Conservation (phyloP, 345 rosid genomes). For the Cardamine resedifolia region DNA sequence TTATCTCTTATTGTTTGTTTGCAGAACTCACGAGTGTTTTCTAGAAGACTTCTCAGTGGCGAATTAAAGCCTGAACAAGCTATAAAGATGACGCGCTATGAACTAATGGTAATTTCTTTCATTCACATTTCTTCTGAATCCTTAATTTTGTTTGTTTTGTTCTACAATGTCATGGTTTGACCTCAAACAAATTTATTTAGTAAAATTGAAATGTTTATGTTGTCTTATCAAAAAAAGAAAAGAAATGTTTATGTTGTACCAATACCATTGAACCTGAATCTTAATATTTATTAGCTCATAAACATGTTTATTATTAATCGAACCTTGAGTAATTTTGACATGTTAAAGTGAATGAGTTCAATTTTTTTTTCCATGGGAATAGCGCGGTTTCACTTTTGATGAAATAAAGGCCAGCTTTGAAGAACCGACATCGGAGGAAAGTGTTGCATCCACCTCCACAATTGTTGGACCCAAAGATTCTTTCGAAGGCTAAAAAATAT, state of each 20-base stretch:
- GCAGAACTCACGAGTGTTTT: slow-evolving; percentile 50
- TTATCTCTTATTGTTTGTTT: slow-evolving; percentile 2
- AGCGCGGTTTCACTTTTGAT: slow-evolving; percentile 9
- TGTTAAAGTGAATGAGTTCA: neutral
- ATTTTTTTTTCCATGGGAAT: neutral
- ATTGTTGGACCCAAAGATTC: neutral
- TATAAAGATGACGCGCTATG: neutral
- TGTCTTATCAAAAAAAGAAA: too few species aligned
- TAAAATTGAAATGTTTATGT: too few species aligned
- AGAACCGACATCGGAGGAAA: neutral
- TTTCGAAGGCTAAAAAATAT: neutral
- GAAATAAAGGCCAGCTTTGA: neutral
- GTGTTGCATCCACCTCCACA: neutral
- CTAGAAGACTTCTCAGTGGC: slow-evolving; percentile 57
- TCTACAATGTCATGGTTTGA: too few species aligned
- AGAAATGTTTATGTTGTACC: too few species aligned
- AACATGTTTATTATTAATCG: neutral
- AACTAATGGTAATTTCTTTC: neutral
- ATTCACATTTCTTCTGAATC: neutral
- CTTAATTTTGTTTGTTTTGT: neutral
- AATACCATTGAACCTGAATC: too few species aligned
- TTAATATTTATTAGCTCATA: neutral
- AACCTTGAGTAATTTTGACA: neutral
- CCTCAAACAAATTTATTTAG: too few species aligned
- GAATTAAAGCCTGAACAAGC: slow-evolving; percentile 53